Evolutionary conservation across 768 basidiomycete species (phyloP), one percentile per base, ranked within the genome.

Genomic region (Mrakia gelida): DNA sequence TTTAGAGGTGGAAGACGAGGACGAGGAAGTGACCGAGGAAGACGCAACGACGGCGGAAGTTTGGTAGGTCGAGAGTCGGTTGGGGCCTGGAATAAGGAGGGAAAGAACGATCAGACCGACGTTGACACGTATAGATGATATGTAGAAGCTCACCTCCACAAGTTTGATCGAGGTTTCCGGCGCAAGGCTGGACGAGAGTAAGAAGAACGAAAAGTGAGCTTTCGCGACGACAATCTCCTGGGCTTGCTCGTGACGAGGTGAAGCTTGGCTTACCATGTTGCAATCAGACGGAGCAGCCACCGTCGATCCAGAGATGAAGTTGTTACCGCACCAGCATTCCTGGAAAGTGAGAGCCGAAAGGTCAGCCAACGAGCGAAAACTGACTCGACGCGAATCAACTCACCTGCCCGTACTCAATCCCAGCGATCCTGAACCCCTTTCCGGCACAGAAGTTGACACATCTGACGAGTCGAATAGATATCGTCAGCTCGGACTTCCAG

Each of bases 361-460:
- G 15, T 18, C 11, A 16, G 28, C 7, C 38, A 8, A 38, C 38
- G 15, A n/a, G n/a, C 0, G 30, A 28, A 41, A 15, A 34, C 28
- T 6, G 28, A 26, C 43, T 10, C 34, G 30, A 56, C 3, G 68
- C 43, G 54, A 9, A n/a, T 13, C 59, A 61, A 52, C 49, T 52
- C 34, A 56, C 62, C 62, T 61, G 52, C 7, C 82, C 82, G 73
- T 83, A 85, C 75, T 85, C 83, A 71, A 84, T 73, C 67, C 82
- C 84, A 52, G 85, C 84, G 26, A 83, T 79, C 7, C 81, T 80
- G 79, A 81, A 49, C 81, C 83, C 73, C 43, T 72, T 71, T 3
- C 32, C 28, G 43, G 28, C 28, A 23, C 61, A 75, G 49, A 65
- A 75, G 71, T 41, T 26, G 61, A 78, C 63, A n/a, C 65, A 59